Evolutionary conservation across 1,284 basidiomycete genomes (phyloP).

Genomic region (Neotropicomus parvogracilis): DNA sequence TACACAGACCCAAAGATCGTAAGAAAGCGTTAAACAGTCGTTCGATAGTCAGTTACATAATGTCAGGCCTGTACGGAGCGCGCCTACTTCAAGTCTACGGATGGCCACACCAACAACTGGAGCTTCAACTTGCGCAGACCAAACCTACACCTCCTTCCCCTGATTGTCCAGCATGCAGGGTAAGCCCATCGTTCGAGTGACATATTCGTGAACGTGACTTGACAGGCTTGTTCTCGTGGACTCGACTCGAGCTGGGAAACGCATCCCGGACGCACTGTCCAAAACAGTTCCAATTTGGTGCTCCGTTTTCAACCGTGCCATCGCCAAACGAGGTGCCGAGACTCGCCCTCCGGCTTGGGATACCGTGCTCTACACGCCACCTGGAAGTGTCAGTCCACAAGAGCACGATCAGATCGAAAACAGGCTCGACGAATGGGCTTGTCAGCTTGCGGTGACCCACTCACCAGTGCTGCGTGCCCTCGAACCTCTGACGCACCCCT

Average conservation of each 20-base stretch:
- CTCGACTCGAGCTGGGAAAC: slow-evolving; percentile 90
- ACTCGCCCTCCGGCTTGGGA: slow-evolving; percentile 44
- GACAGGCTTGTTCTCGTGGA: slow-evolving; percentile 83
- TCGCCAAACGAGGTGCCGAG: slow-evolving; percentile 33
- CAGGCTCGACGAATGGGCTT: slow-evolving; percentile 64
- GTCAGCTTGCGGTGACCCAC: slow-evolving; percentile 50
- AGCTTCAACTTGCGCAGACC: slow-evolving; percentile 82
- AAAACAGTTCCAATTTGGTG: slow-evolving; percentile 98
- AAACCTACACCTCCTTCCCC: slow-evolving; percentile 76
- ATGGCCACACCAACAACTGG: slow-evolving; percentile 90
- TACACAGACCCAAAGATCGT: slow-evolving; percentile 76
- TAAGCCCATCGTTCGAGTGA: slow-evolving; percentile 32
- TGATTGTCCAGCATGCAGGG: slow-evolving; percentile 60
- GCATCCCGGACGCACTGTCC: slow-evolving; percentile 90
- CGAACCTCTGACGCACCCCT: not conserved
- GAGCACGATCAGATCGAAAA: slow-evolving; percentile 73
- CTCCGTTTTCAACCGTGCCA: slow-evolving; percentile 80
- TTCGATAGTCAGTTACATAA: not conserved
- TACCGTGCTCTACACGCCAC: slow-evolving; percentile 60
- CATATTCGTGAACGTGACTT: not conserved
- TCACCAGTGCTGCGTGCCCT: too few relatives aligned
- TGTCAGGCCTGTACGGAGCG: slow-evolving; percentile 38
- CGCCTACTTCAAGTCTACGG: slow-evolving; percentile 97
- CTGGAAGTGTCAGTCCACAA: slow-evolving; percentile 58
- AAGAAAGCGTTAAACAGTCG: slow-evolving; percentile 16